Conservation (phyloP, 148 eudicot species). For the Rhododendron mucronatum region DNA sequence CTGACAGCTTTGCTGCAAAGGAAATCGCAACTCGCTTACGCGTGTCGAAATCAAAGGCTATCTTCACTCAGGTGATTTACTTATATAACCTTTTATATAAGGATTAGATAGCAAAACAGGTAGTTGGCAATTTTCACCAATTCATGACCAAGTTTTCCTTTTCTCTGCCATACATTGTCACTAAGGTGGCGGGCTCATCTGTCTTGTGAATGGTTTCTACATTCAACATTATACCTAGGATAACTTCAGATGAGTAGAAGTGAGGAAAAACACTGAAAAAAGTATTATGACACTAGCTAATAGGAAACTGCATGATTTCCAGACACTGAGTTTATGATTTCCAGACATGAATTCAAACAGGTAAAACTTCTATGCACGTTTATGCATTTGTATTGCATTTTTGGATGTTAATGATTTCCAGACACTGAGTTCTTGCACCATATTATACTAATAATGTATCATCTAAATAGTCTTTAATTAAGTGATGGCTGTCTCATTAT, state of each 20-base stretch:
- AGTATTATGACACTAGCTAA: not conserved
- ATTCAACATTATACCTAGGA: not conserved
- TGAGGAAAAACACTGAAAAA: not conserved
- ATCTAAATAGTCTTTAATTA: not conserved
- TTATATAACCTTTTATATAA: not conserved
- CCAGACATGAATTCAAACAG: not conserved
- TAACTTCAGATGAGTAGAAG: not conserved
- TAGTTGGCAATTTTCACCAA: not conserved
- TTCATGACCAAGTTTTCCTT: not conserved
- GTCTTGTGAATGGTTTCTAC: not conserved
- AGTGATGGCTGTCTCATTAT: not conserved
- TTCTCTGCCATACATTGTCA: not conserved
- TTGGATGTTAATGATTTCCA: not conserved
- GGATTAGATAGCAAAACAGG: not conserved
- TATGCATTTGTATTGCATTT: not conserved
- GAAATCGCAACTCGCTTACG: not conserved
- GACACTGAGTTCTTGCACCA: not conserved
- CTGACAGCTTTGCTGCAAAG: constrained; percentile 65
- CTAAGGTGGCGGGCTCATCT: not conserved
- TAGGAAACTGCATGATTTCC: not conserved
- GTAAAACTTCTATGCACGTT: not conserved
- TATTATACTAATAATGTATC: not conserved
- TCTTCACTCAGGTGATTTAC: not conserved
- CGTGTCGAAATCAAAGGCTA: not conserved
- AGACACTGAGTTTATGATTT: not conserved